Base-by-base conservation (phyloP, 306 rosid species). In the Glycyrrhiza uralensis region DNA sequence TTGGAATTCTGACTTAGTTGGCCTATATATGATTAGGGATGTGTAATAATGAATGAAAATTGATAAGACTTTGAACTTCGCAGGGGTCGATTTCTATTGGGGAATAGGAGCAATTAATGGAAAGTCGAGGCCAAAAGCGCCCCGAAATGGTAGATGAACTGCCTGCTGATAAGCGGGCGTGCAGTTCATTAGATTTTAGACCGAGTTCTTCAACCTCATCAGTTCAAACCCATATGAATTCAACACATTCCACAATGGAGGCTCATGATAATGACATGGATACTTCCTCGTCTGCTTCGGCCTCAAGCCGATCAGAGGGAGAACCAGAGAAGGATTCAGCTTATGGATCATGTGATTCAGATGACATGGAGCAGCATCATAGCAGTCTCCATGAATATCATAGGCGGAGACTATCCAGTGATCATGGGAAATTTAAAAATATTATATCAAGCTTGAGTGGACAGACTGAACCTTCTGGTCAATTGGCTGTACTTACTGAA, bases 321-420 rank as follows among this genome's bases (percentile, higher is more conserved):
- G 97, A 94, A 28, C 90, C 71, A 3, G 97, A 91, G 72, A 89
- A 79, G 85, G 96, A 94, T 81, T 91, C 94, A 3, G 84, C 93
- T 47, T 91, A 91, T 70, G 97, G 92, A 39, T 94, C 98, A 18
- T 94, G 96, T 81, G 99, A 92, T 79, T 92, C 97, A 6, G 96
- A 89, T 80, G 97, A 95, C 72, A 87, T 85, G 59, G 97, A 86
- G 33, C 95, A 84, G 8, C 87, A 86, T 46, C 86, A 89, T 58
- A 77, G 63, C 73, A 77, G 88, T 66, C 90, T 91, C 55, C 79
- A 81, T 2, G 87, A 87, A 51, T 87, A 82, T 83, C 96, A 92
- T 75, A 84, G 96, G 78, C 83, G 60, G 75, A 82, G 97, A 87
- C 69, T 87, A 4, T 78, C 85, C 3, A 79, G 88, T 71, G 99